Evolutionary conservation across 2,329 filamentous ascomycete genomes (phyloP).

Genomic region (Colletotrichum graminicola): DNA sequence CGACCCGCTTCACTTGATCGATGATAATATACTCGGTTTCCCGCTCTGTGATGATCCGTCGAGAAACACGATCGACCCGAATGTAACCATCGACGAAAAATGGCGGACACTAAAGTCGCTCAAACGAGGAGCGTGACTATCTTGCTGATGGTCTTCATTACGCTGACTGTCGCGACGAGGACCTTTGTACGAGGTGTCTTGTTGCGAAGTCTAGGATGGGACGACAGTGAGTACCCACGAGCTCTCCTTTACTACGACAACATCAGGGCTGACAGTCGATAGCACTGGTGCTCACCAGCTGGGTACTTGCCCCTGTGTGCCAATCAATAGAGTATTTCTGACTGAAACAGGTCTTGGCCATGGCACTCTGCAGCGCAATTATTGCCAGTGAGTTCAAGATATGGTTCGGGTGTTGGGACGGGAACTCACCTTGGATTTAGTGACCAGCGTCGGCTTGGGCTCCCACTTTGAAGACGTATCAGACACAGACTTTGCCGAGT

Average conservation of each 20-base stretch:
- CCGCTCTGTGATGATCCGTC: slow-evolving; percentile 4
- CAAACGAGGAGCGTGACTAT: slow-evolving; percentile 37
- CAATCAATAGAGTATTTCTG: not conserved
- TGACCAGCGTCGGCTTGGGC: slow-evolving; percentile 41
- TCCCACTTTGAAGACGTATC: slow-evolving; percentile 39
- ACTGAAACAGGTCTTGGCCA: slow-evolving; percentile 33
- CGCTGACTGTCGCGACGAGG: slow-evolving; percentile 33
- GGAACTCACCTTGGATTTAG: slow-evolving; percentile 20
- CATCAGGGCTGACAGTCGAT: slow-evolving; percentile 14
- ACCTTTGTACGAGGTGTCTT: slow-evolving; percentile 37
- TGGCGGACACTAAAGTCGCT: slow-evolving; percentile 39
- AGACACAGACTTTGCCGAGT: slow-evolving; percentile 28
- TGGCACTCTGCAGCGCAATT: slow-evolving; percentile 40
- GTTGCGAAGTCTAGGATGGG: slow-evolving; percentile 39
- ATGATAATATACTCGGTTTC: slow-evolving; percentile 27
- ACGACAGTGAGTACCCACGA: slow-evolving; percentile 36
- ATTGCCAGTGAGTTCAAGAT: slow-evolving; percentile 31
- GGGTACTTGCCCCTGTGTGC: slow-evolving; percentile 15
- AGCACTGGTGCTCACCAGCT: slow-evolving; percentile 40
- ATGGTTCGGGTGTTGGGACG: no score
- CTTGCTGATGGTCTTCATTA: slow-evolving; percentile 36
- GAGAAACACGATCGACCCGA: slow-evolving; percentile 28
- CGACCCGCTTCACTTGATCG: not conserved
- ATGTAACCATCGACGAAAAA: slow-evolving; percentile 32
- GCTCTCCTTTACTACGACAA: not conserved